These are phyloP conservation scores for Durotheca rogersii DNA, from an alignment of 495 filamentous ascomycete genomes.

Conservation along the genomic window DNA sequence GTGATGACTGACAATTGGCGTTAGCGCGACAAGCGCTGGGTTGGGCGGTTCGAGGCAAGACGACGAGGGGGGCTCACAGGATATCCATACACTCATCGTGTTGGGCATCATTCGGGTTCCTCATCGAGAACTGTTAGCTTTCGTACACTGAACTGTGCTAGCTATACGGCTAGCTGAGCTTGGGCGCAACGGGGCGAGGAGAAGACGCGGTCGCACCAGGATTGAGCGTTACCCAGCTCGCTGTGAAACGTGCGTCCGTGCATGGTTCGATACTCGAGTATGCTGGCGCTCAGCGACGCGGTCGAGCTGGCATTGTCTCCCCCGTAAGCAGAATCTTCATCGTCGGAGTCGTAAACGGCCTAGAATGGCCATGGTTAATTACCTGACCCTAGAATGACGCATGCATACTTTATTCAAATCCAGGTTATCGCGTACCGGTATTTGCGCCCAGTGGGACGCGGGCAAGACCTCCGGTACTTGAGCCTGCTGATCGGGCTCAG, in stretches of 20 bases:
- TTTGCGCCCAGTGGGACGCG: conserved; percentile 34
- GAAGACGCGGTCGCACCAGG: conserved; percentile 30
- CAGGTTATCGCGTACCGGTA: conserved; percentile 12
- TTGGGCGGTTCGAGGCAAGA: neutral
- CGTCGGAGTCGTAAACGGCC: conserved; percentile 22
- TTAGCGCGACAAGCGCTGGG: neutral
- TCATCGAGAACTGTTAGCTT: too few species aligned
- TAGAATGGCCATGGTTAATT: conserved; percentile 7
- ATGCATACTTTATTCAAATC: neutral
- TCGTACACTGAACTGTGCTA: too few species aligned
- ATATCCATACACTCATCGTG: conserved; percentile 42
- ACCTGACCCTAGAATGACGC: neutral
- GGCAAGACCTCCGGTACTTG: conserved; percentile 21
- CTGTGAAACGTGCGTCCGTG: conserved; percentile 46
- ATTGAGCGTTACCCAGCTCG: conserved; percentile 34
- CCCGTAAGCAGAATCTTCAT: conserved; percentile 33
- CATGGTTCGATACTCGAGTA: conserved; percentile 46
- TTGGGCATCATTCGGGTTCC: conserved; percentile 41
- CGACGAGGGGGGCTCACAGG: conserved; percentile 16
- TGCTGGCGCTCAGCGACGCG: conserved; percentile 46
- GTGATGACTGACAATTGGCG: conserved; percentile 33
- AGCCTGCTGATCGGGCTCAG: conserved; percentile 1
- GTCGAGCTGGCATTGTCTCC: conserved; percentile 40
- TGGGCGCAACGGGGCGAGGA: neutral
- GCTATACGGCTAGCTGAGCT: too few species aligned